Conservation (phyloP, 2,329 filamentous ascomycete genomes). For the Aspergillus sp. region DNA sequence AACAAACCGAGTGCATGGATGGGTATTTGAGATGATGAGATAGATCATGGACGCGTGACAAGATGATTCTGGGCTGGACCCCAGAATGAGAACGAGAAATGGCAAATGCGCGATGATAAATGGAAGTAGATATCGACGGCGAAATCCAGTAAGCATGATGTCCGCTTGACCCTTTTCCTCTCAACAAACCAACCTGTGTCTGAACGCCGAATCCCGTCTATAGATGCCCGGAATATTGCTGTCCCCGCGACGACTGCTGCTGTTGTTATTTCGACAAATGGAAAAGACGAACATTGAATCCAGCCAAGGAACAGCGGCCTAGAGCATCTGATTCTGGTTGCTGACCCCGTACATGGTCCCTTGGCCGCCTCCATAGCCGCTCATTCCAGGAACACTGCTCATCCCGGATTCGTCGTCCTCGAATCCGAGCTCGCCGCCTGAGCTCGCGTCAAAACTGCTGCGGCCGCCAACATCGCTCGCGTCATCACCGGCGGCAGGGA, state of each 20-base stretch:
- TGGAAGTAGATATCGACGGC: constrained; percentile 2
- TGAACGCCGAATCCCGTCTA: constrained; percentile 19
- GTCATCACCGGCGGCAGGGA: constrained; percentile 51
- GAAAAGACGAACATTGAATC: not conserved
- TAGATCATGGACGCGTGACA: constrained; percentile 14
- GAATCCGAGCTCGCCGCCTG: constrained; percentile 34
- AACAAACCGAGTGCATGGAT: constrained; percentile 6
- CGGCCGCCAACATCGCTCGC: constrained; percentile 55
- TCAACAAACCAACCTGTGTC: constrained; percentile 11
- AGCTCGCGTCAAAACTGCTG: constrained; percentile 42
- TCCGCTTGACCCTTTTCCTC: too few relatives aligned
- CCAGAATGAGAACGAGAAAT: constrained; percentile 2
- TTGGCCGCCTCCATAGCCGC: constrained; percentile 24
- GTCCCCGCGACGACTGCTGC: too few relatives aligned
- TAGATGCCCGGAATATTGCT: constrained; percentile 5
- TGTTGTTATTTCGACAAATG: too few relatives aligned
- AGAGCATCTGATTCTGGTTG: constrained; percentile 19
- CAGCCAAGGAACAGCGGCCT: constrained; percentile 11
- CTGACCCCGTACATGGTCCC: constrained; percentile 23
- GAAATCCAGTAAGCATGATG: too few relatives aligned
- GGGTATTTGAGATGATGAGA: constrained; percentile 14
- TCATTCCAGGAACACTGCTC: constrained; percentile 25
- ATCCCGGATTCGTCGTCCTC: constrained; percentile 36
- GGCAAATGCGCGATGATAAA: not conserved
- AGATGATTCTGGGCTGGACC: too few relatives aligned